Percentiles rank a stretch among this genome's conserved stretches.
Conservation (phyloP, 2,329 filamentous ascomycete genomes). For the Zalaria sp. region DNA sequence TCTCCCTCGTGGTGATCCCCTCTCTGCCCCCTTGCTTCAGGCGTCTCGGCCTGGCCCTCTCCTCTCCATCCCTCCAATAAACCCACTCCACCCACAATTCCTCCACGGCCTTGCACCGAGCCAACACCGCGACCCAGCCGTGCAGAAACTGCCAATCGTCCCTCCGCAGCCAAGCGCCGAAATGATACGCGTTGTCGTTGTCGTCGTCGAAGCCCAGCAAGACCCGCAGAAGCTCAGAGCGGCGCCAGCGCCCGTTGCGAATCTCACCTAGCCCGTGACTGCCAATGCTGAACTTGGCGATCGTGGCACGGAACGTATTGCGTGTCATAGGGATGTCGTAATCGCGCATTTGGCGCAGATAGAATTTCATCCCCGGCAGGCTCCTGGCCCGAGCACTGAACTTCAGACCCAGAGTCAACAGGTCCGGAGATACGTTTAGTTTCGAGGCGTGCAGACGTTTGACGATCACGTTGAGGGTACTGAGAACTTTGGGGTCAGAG, state of each 20-base stretch:
- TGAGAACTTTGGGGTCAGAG: slow-evolving; percentile 15
- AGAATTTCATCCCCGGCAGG: slow-evolving; percentile 17
- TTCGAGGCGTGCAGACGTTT: slow-evolving; percentile 12
- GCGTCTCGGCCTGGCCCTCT: too few species aligned
- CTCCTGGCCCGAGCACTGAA: slow-evolving; percentile 19
- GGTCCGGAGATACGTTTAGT: slow-evolving; percentile 9
- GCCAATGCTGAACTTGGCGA: slow-evolving; percentile 24
- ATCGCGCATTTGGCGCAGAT: slow-evolving; percentile 12
- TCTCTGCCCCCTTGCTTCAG: background rate
- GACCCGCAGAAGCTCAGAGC: slow-evolving; percentile 19
- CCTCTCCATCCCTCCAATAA: slow-evolving; percentile 12
- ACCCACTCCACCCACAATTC: slow-evolving; percentile 19
- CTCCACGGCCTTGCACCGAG: slow-evolving; percentile 15
- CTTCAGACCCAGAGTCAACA: slow-evolving; percentile 16
- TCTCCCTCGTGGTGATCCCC: slow-evolving; percentile 10
- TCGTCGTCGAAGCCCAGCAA: slow-evolving; percentile 19
- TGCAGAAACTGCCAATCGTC: slow-evolving; percentile 18
- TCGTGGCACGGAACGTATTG: slow-evolving; percentile 17
- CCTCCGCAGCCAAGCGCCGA: slow-evolving; percentile 16
- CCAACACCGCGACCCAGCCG: slow-evolving; percentile 20
- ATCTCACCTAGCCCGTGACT: slow-evolving; percentile 21
- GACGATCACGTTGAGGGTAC: slow-evolving; percentile 13
- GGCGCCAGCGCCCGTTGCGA: slow-evolving; percentile 21
- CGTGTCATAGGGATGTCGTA: slow-evolving; percentile 8
- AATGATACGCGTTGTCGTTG: slow-evolving; percentile 16